Conservation (phyloP, 2,329 filamentous ascomycete genomes). For the Clonostachys solani region DNA sequence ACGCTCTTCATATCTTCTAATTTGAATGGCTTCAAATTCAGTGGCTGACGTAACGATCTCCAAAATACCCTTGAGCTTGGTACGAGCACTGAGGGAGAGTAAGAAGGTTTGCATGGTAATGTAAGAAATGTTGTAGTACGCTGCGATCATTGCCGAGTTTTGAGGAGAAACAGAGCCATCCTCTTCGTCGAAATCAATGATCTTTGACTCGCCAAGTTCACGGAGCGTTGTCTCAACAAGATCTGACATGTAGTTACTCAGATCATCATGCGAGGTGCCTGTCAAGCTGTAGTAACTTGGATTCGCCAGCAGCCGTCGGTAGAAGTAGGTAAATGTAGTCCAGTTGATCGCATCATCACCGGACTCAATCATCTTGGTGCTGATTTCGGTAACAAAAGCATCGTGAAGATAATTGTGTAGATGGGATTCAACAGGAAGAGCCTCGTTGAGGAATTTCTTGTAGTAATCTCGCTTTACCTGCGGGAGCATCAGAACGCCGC, state of each 20-base stretch:
- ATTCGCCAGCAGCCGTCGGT: conserved; percentile 88
- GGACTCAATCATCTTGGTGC: conserved; percentile 90
- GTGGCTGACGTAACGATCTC: conserved; percentile 97
- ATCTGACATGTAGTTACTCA: conserved; percentile 93
- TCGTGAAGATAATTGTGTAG: conserved; percentile 89
- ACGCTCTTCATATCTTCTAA: conserved; percentile 85
- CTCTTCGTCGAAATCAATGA: conserved; percentile 92
- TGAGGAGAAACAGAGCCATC: conserved; percentile 85
- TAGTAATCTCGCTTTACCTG: conserved; percentile 95
- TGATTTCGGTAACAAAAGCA: conserved; percentile 95
- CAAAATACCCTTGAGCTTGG: conserved; percentile 93
- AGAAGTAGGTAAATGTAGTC: conserved; percentile 98
- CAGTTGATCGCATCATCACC: conserved; percentile 97
- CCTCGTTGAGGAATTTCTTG: conserved; percentile 97
- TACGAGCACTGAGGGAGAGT: conserved; percentile 80
- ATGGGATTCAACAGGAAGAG: conserved; percentile 91
- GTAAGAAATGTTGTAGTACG: conserved; percentile 99
- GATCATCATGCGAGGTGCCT: conserved; percentile 82
- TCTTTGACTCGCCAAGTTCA: conserved; percentile 87
- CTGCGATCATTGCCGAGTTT: conserved; percentile 96
- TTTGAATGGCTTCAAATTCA: conserved; percentile 94
- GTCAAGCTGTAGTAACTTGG: conserved; percentile 93
- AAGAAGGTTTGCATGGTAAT: conserved; percentile 99
- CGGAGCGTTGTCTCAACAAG: conserved; percentile 89
- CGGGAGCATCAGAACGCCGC: conserved; percentile 94